Base-by-base conservation (phyloP, 495 filamentous ascomycete genomes). In the Aspergillus bridgeri region DNA sequence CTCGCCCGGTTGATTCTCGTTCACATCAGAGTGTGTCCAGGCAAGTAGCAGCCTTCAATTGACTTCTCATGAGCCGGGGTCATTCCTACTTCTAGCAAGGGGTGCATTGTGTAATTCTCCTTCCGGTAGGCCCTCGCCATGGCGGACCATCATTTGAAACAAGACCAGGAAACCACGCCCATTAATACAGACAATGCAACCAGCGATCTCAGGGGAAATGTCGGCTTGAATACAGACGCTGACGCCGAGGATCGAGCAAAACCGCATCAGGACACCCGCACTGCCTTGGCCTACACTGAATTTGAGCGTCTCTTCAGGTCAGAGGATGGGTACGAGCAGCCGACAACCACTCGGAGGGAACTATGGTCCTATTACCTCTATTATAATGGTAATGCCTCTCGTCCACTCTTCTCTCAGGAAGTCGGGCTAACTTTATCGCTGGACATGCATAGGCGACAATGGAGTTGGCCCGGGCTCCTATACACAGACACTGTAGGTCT, bases 331-430 rank as follows among this genome's bases (percentile, higher is more conserved):
- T 69, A 68, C 56, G 69, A 71, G 18, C 73, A 77, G 51, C 78
- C 78, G 6, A 79, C 75, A 11, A 80, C 78, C 17, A 78, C 73
- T 0, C 64, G 75, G 23, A 75, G 65, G 54, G 78, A 80, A 53
- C 61, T 80, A 1, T 80, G 76, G 78, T 72, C 75, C 3, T 80
- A 80, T 53, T 80, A 80, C 58, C 74, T 80, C 15, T 77, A 79
- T 51, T 74, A 75, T 49, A 74, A 80, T 50, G 78, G 75, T 67
- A 52, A 48, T 20, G 6, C 29, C 13, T 5, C 13, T 3, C n/a
- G n/a, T 21, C 21, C 5, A 5, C 22, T n/a, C 38, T 5, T 23
- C 18, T 15, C 22, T 54, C 20, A 20, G 24, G 6, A 21, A 22
- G 11, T 38, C 22, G 20, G 5, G 19, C 21, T 51, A 22, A 52